A percentile compares a stretch with the other conserved stretches of the same genome.
These are phyloP conservation scores for Komagataella kurtzmanii DNA, from an alignment of 805 yeast genomes.

Conservation along the genomic window DNA sequence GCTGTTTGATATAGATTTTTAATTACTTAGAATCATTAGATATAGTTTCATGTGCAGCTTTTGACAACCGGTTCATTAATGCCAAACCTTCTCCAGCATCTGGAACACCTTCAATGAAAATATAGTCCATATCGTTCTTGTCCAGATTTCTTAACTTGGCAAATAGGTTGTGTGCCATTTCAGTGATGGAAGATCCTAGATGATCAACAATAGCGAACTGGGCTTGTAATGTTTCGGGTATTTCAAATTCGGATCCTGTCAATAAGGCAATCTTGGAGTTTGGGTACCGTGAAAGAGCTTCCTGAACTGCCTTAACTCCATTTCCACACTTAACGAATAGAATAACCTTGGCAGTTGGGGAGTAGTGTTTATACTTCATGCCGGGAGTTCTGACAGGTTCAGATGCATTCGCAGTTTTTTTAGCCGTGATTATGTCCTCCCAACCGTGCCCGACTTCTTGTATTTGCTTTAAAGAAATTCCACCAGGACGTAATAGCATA, in stretches of 20 bases:
- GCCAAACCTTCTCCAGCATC: slow-evolving; percentile 81
- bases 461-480: slow-evolving; percentile 72
- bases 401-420: slow-evolving; percentile 42
- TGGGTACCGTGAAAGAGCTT: slow-evolving; percentile 2
- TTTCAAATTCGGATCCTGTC: slow-evolving; percentile 23
- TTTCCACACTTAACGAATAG: slow-evolving; percentile 40
- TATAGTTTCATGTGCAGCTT: slow-evolving; percentile 54
- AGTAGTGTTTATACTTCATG: slow-evolving; percentile 93
- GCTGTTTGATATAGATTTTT: slow-evolving; percentile 1
- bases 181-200: slow-evolving; percentile 34
- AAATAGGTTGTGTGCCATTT: slow-evolving; percentile 68
- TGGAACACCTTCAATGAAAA: slow-evolving; percentile 74
- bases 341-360: slow-evolving; percentile 78
- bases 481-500: slow-evolving; percentile 86
- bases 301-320: slow-evolving; percentile 13
- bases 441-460: slow-evolving; percentile 43
- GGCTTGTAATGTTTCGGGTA: slow-evolving; percentile 6
- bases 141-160: slow-evolving; percentile 66
- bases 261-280: slow-evolving; percentile 36
- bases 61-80: slow-evolving; percentile 78
- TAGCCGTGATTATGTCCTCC: slow-evolving; percentile 51
- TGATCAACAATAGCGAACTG: slow-evolving; percentile 16
- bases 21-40: not conserved
- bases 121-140: slow-evolving; percentile 47
- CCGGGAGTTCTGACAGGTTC: slow-evolving; percentile 91